These are phyloP conservation scores for Collariella sp. DNA, from an alignment of 495 filamentous ascomycete genomes.

Conservation along the genomic window DNA sequence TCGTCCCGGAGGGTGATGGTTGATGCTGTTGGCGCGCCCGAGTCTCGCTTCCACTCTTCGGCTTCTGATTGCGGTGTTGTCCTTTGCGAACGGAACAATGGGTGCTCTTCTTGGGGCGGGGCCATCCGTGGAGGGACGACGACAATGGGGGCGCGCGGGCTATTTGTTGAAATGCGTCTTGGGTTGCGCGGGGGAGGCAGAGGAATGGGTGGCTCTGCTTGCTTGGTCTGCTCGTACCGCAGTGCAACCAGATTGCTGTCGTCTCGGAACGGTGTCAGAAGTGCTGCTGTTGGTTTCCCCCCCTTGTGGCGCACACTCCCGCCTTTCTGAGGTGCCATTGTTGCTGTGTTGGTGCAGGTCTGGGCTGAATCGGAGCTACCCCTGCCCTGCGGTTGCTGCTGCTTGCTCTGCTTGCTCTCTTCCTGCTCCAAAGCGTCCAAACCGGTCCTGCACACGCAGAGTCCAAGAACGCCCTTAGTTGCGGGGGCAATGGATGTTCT, in stretches of 20 bases:
- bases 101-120: slow-evolving; percentile 40
- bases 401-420: background rate
- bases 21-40: slow-evolving; percentile 43
- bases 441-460: background rate
- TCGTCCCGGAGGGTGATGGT: slow-evolving; percentile 41
- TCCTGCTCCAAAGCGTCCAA: background rate
- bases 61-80: slow-evolving; percentile 18
- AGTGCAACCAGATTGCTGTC: slow-evolving; percentile 43
- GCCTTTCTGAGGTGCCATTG: slow-evolving; percentile 30
- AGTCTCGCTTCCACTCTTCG: slow-evolving; percentile 41
- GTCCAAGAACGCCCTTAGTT: too few species aligned
- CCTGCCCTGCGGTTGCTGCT: slow-evolving; percentile 14
- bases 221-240: slow-evolving; percentile 48
- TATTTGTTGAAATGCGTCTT: slow-evolving; percentile 17
- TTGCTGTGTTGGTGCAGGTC: slow-evolving; percentile 13
- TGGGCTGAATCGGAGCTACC: slow-evolving; percentile 3
- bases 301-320: slow-evolving; percentile 29
- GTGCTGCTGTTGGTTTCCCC: slow-evolving; percentile 22
- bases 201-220: slow-evolving; percentile 49
- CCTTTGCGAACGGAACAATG: slow-evolving; percentile 34
- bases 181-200: slow-evolving; percentile 37
- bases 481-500: too few species aligned
- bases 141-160: slow-evolving; percentile 18
- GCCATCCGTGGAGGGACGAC: slow-evolving; percentile 33
- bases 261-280: slow-evolving; percentile 36